Evolutionary conservation across 768 basidiomycete species (phyloP), one percentile per base, ranked within the genome.

Genomic region (Lactarius evosmus): DNA sequence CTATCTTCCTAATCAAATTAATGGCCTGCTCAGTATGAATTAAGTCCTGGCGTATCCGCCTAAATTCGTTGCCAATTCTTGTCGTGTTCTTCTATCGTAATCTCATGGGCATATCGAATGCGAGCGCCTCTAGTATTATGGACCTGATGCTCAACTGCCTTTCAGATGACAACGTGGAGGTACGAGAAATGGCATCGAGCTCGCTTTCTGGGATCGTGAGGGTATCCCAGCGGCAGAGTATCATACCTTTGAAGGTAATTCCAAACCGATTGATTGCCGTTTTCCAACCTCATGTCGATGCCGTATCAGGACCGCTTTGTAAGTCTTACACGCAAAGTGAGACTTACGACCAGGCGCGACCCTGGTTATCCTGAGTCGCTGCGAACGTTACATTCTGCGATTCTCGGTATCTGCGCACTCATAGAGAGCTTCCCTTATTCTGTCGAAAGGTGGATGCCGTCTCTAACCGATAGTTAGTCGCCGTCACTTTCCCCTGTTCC

Each of bases 11-110:
- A 66, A 22, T 22, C 25, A 51, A 25, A 60, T 29, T 29, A 51
- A 33, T 72, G 9, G 33, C 27, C 63, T 53, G 4, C 54, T 36
- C 44, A 16, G 40, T 65, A n/a, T 49, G 38, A 27, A 32, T 16
- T 14, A 62, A 94, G 92, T 93, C 91, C 7, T 97, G 94, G 94
- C 84, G 91, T 60, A 93, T 95, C 70, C 87, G 93, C 4, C 79
- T 93, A 38, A 89, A 94, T 75, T 88, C 90, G 25, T 77, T 96
- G 62, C 94, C 94, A n/a, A 86, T 90, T 32, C 76, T 97, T 65
- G 87, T 92, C 33, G 87, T 94, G 38, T 92, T 95, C 75, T 95
- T 93, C 79, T 95, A 94, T 75, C 84, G 93, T 53, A 94, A 95
- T 72, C 81, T 95, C 61, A 76, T 93, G 63, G 83, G 86, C 60